Evolutionary conservation across 139 green algal genomes (phyloP).

Genomic region (Gonium pectorale): DNA sequence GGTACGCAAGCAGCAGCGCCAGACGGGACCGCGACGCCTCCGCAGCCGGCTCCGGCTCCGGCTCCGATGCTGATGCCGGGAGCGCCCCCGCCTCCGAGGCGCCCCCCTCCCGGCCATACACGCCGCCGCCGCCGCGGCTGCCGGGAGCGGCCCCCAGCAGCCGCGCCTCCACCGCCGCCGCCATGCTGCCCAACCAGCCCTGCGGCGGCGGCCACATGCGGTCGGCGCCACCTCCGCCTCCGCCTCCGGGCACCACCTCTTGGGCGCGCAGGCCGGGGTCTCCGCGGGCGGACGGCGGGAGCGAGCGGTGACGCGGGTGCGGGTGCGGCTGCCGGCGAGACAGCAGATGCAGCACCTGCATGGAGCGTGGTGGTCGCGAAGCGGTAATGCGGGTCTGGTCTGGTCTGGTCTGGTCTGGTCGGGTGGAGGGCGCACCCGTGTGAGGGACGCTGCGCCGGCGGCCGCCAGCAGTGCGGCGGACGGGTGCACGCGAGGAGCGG

Average conservation of each 20-base stretch:
- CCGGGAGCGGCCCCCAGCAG: neutral
- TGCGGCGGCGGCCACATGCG: neutral
- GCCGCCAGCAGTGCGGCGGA: too few relatives aligned
- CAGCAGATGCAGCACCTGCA: constrained; percentile 21
- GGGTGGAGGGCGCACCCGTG: too few relatives aligned
- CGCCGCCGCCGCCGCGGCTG: neutral
- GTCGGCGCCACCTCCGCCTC: too few relatives aligned
- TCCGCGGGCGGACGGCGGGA: neutral
- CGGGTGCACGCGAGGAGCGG: too few relatives aligned
- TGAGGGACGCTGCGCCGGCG: too few relatives aligned
- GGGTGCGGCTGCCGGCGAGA: neutral
- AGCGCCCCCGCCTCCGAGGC: neutral
- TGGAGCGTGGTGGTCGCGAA: too few relatives aligned
- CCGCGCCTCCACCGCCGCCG: constrained; percentile 8
- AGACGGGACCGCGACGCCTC: neutral
- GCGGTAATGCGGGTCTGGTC: too few relatives aligned
- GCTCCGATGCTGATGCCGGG: neutral
- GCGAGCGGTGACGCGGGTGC: neutral
- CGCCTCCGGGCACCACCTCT: too few relatives aligned
- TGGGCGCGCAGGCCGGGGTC: neutral
- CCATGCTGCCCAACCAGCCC: neutral
- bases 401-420: too few relatives aligned
- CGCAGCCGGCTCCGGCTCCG: neutral
- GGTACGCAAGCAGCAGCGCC: neutral
- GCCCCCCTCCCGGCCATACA: neutral